These are phyloP conservation scores for Globisporangium emineosum DNA, from an alignment of 352 stramenopile genomes.

Conservation along the genomic window DNA sequence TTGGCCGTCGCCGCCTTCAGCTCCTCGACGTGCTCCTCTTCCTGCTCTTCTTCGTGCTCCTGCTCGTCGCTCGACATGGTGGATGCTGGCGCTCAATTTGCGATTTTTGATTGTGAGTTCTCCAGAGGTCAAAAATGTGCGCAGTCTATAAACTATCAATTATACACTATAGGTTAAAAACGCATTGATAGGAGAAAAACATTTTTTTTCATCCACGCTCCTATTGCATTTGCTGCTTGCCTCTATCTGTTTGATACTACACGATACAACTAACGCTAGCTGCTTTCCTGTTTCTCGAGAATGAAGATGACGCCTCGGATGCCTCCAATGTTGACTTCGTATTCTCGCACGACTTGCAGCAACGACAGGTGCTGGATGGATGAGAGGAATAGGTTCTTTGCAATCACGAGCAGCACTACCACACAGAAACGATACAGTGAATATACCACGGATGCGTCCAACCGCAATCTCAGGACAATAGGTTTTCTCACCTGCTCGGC, in stretches of 20 bases:
- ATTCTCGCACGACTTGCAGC: slow-evolving; percentile 35
- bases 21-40: not conserved
- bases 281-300: slow-evolving; percentile 27
- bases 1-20: slow-evolving; percentile 23
- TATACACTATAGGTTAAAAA: too few species aligned
- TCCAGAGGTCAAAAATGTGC: too few species aligned
- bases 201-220: too few species aligned
- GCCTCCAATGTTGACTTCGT: slow-evolving; percentile 77
- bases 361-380: slow-evolving; percentile 37
- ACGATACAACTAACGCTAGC: not conserved
- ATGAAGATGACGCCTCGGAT: slow-evolving; percentile 63
- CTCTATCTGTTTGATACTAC: not conserved
- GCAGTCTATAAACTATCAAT: too few species aligned
- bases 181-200: too few species aligned
- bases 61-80: slow-evolving; percentile 6
- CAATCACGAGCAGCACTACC: slow-evolving; percentile 68
- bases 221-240: too few species aligned
- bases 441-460: too few species aligned
- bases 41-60: not conserved
- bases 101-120: too few species aligned
- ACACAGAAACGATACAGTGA: not conserved
- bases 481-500: slow-evolving; percentile 37
- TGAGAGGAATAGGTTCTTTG: slow-evolving; percentile 73
- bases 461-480: not conserved
- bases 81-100: too few species aligned